Evolutionary conservation across 768 basidiomycete species (phyloP).

Genomic region (Mycena polygramma): DNA sequence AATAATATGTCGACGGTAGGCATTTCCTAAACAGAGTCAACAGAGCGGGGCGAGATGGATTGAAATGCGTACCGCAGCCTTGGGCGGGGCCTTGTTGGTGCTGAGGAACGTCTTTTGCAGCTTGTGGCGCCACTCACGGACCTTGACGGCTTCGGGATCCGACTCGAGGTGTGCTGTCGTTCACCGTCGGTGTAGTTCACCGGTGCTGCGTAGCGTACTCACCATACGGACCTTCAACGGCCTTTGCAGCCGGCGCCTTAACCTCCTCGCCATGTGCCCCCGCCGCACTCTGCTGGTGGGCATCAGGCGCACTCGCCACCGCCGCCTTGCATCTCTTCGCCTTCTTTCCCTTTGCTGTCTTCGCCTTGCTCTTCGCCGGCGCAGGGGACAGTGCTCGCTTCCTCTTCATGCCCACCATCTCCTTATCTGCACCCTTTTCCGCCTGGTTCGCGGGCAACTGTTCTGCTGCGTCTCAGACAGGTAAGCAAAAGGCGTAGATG

Average conservation of each 20-base stretch:
- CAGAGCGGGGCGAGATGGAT: no score
- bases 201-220: neutral
- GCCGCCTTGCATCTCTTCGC: conserved; percentile 58
- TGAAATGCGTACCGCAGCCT: conserved; percentile 66
- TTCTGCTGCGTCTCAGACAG: conserved; percentile 12
- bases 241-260: conserved; percentile 77
- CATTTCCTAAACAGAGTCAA: conserved; percentile 64
- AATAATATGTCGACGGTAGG: neutral
- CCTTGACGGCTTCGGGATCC: conserved; percentile 75
- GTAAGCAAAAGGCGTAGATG: conserved; percentile 25
- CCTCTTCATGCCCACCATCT: conserved; percentile 60
- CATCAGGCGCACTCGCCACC: conserved; percentile 66
- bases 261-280: conserved; percentile 65
- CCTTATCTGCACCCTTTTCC: conserved; percentile 68
- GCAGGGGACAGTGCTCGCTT: conserved; percentile 61
- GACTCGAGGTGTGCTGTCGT: conserved; percentile 63
- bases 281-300: conserved; percentile 73
- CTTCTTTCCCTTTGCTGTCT: conserved; percentile 71
- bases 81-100: conserved; percentile 70
- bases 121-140: conserved; percentile 93
- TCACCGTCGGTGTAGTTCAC: neutral
- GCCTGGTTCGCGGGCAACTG: conserved; percentile 63
- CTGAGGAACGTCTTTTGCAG: conserved; percentile 90
- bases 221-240: conserved; percentile 60
- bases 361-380: conserved; percentile 53